A percentile compares a stretch with the other conserved stretches of the same genome.
phyloP scores from a whole-genome alignment of 1,139 yeast genomes.

The Hansenula anomala region DNA sequence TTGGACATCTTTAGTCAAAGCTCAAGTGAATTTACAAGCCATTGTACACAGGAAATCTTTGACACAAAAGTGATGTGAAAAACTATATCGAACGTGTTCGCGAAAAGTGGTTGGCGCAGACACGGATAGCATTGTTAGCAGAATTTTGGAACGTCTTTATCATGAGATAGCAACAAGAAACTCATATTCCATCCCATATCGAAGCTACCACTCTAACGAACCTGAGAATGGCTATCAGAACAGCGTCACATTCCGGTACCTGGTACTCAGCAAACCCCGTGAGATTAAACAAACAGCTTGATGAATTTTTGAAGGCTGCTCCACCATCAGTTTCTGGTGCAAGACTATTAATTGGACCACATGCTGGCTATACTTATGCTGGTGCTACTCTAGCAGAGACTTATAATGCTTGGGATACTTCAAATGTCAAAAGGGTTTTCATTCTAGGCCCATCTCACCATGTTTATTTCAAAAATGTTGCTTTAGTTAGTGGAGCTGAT shows the following conservation, averaged over 20 bases:
- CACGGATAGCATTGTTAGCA: background rate
- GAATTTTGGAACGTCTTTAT: too few species aligned
- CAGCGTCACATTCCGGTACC: conserved; percentile 83
- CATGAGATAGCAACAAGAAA: too few species aligned
- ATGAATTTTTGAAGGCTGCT: conserved; percentile 34
- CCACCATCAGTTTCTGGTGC: conserved; percentile 43
- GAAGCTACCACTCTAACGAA: too few species aligned
- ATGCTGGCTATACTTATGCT: conserved; percentile 88
- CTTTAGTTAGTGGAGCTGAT: conserved; percentile 49
- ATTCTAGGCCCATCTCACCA: conserved; percentile 94
- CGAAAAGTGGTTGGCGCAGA: background rate
- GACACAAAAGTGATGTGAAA: background rate
- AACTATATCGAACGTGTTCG: too few species aligned
- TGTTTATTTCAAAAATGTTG: conserved; percentile 65
- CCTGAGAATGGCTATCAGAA: conserved; percentile 29
- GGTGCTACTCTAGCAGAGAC: conserved; percentile 78
- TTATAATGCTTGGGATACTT: conserved; percentile 64
- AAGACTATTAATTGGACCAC: conserved; percentile 51
- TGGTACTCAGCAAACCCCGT: conserved; percentile 65
- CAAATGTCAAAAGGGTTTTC: conserved; percentile 58
- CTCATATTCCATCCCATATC: too few species aligned
- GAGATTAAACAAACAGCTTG: conserved; percentile 45
- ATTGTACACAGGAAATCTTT: background rate
- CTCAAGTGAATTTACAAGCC: too few species aligned
- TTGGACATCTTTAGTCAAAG: too few species aligned